Evolutionary conservation across 352 stramenopile genomes (phyloP), one percentile per base, ranked within the genome.

Genomic region (Pythium rhizo-oryzae): DNA sequence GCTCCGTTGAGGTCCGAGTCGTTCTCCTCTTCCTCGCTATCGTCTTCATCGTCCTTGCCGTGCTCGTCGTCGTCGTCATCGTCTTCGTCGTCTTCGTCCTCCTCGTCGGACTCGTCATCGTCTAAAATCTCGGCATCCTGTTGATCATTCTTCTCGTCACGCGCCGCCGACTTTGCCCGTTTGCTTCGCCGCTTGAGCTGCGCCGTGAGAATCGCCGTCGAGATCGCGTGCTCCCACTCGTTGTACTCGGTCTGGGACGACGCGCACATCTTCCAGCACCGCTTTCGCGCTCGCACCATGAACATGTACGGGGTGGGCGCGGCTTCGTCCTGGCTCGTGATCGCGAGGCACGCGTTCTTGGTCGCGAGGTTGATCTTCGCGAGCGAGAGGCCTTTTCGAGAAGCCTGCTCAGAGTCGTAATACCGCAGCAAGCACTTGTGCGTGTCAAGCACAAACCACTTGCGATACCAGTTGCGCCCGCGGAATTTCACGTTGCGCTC

Each of bases 361-460:
- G 78, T 84, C 19, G 71, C 77, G 69, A 92, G 55, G 39, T 86
- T 90, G 25, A 92, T 76, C 65, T 86, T 90, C 0, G 84, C 74
- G 25, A 89, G 68, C 18, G 84, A 90, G 4, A 92, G 63, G 0
- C 82, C 84, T 39, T 81, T 77, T 12, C 75, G 74, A 28, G 81
- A 82, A 13, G 83, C 74, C 39, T 72, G 65, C 69, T 93, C 83
- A 4, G 82, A 90, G 59, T 93, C 85, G 68, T 92, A 93, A 49
- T 90, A 93, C 7, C 83, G 82, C 55, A 93, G 44, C 0, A 87
- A 55, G n/a, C 77, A 79, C 69, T 92, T 90, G 25, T 67, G 71
- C 8, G 69, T 72, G 59, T 93, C 82, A 8, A 93, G 59, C 1
- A 90, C 81, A 64, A 93, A 91, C 85, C 85, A 93, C 68, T 93